phyloP scores from a whole-genome alignment of 2,329 filamentous ascomycete species.

The Lachnellula willkommii region DNA sequence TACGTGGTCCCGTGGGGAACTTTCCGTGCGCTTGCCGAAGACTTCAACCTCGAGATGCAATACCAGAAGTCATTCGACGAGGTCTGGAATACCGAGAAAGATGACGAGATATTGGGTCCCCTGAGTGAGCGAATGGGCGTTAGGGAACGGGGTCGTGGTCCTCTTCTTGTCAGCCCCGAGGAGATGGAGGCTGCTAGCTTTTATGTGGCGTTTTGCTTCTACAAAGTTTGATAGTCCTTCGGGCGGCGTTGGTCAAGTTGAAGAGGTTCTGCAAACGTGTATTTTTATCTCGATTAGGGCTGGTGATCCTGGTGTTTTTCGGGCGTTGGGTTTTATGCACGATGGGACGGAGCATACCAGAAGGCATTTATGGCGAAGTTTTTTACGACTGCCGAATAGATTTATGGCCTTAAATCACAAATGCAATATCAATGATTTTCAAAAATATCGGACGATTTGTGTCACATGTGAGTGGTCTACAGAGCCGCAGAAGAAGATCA shows the following conservation, averaged over 20 bases:
- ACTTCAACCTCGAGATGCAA: conserved; percentile 93
- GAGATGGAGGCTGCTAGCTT: conserved; percentile 92
- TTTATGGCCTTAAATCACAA: neutral
- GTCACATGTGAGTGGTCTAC: neutral
- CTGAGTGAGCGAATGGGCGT: conserved; percentile 97
- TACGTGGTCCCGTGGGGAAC: conserved; percentile 98
- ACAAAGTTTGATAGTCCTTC: conserved; percentile 63
- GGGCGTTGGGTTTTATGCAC: neutral
- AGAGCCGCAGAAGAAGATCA: neutral
- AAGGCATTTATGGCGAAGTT: neutral
- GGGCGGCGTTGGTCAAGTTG: neutral
- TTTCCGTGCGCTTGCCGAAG: conserved; percentile 89
- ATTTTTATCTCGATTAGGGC: neutral
- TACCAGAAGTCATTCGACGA: conserved; percentile 89
- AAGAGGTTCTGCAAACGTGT: neutral
- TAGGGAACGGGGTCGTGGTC: conserved; percentile 60
- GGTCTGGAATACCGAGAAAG: conserved; percentile 87
- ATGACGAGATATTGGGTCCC: conserved; percentile 72
- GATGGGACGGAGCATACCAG: neutral
- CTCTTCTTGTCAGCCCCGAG: conserved; percentile 68
- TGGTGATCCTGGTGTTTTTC: neutral
- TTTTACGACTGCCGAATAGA: neutral
- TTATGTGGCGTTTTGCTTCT: conserved; percentile 94
- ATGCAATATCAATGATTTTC: neutral
- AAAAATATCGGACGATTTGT: neutral